phyloP scores from a whole-genome alignment of 176 grass and related monocot species.

The Saccharum spontaneum region DNA sequence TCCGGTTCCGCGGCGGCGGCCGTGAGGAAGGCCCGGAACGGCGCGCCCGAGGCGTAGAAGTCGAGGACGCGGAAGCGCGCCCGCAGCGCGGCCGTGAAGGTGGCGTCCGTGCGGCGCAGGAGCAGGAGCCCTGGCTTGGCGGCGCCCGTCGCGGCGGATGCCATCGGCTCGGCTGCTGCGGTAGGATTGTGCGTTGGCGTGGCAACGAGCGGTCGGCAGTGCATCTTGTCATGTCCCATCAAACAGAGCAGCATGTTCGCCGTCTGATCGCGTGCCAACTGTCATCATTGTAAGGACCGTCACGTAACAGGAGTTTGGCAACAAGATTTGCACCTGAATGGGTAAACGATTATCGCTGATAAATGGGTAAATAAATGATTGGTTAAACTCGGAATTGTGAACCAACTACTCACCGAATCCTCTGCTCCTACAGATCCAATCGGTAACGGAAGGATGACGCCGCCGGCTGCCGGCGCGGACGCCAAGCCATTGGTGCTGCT shows the following conservation, averaged over 20 bases:
- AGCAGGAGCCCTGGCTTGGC: conserved; percentile 7
- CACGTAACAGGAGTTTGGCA: no score
- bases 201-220: neutral
- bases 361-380: no score
- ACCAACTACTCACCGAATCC: neutral
- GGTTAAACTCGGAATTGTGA: no score
- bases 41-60: neutral
- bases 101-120: neutral
- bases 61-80: conserved; percentile 34
- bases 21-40: neutral
- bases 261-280: no score
- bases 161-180: neutral
- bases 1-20: conserved; percentile 5
- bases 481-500: conserved; percentile 36
- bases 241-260: no score
- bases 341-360: no score
- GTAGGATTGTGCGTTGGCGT: neutral
- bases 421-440: no score
- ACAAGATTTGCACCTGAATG: no score
- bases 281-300: no score
- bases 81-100: conserved; percentile 16
- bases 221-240: neutral
- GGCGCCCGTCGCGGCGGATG: neutral
- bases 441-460: neutral
- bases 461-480: neutral